Evolutionary conservation across 164 flowering plant genomes (phyloP), one percentile per base, ranked within the genome.

Genomic region (Liriodendron chinense): DNA sequence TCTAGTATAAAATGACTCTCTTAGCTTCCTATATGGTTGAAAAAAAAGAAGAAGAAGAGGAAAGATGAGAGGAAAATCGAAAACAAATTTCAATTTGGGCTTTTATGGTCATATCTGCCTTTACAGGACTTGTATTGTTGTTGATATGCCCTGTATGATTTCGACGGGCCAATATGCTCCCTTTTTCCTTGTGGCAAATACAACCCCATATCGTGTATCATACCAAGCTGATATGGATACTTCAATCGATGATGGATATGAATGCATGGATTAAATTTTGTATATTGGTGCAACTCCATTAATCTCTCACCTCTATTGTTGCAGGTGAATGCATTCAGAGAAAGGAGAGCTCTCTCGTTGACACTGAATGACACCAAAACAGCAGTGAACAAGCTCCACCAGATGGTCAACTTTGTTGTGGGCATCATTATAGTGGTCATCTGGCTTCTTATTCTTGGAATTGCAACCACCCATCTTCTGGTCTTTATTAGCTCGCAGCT

Each of bases 301-400:
- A 20, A n/a, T 47, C 6, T 69, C 18, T 22, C 25, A n/a, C n/a
- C 25, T 20, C 9, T 69, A 9, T 22, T 10, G 66, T 75, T 79
- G 20, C 77, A 89, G 92, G 87, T 89, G 28, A 82, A 79, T 69
- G 90, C 84, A 47, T 85, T 89, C 77, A 83, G 83, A 77, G 92
- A 89, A 74, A 79, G 92, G 77, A 83, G 82, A 69, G 87, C 87
- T 2, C 91, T 89, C 62, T 89, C 91, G 49, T 78, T 87, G 74
- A 84, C 92, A 25, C 85, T 89, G 4, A 86, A 88, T 47, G 92
- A 89, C 70, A 89, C 92, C 12, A 86, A 89, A 71, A 89, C 92
- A 26, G 89, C 92, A 3, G 92, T 89, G 62, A 84, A 89, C 74
- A 83, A 84, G 69, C 89, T 89, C 69, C 92, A 89, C 75, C 82